Conservation (phyloP, 352 stramenopile species). For the Phytophthora europaea region DNA sequence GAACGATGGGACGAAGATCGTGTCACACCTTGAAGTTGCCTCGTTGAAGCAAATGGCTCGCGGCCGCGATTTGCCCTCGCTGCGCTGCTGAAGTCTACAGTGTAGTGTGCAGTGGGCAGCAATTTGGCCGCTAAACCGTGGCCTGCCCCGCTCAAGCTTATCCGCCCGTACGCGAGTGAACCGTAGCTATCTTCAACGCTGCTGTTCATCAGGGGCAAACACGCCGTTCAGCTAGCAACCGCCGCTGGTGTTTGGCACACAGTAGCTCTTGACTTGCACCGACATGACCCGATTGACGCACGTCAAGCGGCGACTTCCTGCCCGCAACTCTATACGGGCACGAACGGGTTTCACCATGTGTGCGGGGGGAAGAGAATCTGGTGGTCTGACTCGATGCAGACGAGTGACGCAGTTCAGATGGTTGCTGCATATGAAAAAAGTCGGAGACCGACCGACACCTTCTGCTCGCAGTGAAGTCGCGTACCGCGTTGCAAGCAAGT, state of each 20-base stretch:
- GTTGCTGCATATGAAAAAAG: conserved; percentile 32
- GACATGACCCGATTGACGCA: conserved; percentile 2
- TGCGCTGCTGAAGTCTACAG: neutral
- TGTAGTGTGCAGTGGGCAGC: neutral
- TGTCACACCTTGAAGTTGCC: conserved; percentile 34
- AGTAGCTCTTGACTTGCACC: neutral
- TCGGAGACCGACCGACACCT: conserved; percentile 4
- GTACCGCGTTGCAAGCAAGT: neutral
- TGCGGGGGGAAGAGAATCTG: conserved; percentile 18
- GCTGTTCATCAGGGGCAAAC: neutral
- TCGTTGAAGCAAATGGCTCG: conserved; percentile 22
- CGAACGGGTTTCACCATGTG: conserved; percentile 18
- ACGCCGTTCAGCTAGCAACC: neutral
- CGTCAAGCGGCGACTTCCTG: conserved; percentile 6
- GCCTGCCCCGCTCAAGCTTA: conserved; percentile 22
- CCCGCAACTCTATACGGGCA: conserved; percentile 2
- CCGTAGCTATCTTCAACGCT: conserved; percentile 18
- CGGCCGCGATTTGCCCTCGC: conserved; percentile 8
- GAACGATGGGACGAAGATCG: conserved; percentile 20
- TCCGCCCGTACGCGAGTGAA: conserved; percentile 13
- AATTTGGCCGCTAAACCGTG: neutral
- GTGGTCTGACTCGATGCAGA: conserved; percentile 28
- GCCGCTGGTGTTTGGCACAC: neutral
- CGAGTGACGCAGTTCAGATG: conserved; percentile 32
- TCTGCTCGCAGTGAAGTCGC: neutral